Conservation (phyloP, 1,284 basidiomycete species). For the Phellopilus nigrolimitatus region DNA sequence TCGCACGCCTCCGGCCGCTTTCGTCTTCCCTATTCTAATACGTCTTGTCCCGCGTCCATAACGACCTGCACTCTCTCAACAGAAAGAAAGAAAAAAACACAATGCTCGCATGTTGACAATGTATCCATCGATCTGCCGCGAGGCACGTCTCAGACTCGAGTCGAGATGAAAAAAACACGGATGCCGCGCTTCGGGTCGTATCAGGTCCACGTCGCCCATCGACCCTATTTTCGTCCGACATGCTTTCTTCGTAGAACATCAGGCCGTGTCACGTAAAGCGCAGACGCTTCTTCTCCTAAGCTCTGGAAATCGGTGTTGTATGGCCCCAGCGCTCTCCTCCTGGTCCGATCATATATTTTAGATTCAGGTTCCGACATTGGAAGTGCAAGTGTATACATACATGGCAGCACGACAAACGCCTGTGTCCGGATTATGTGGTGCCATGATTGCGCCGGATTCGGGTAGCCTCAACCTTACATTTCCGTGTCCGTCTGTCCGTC, state of each 20-base stretch:
- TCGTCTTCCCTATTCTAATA: not conserved
- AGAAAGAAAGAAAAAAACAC: not conserved
- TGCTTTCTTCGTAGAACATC: conserved; percentile 15
- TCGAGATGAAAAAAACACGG: not conserved
- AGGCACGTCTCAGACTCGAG: not conserved
- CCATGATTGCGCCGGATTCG: too few relatives aligned
- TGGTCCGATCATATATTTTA: not conserved
- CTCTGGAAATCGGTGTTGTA: not conserved
- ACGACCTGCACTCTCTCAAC: not conserved
- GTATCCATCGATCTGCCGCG: not conserved
- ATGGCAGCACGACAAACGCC: not conserved
- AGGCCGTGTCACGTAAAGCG: conserved; percentile 15
- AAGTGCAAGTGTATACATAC: not conserved
- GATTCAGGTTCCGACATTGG: not conserved
- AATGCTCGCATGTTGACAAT: not conserved
- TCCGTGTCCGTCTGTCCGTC: too few relatives aligned
- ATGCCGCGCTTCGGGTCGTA: not conserved
- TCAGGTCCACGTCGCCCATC: not conserved
- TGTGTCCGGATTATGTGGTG: not conserved
- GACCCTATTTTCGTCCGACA: conserved; percentile 13
- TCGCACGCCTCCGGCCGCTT: conserved; percentile 5
- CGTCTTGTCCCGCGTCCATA: not conserved
- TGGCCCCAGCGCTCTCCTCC: not conserved
- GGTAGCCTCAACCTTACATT: too few relatives aligned
- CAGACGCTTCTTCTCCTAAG: not conserved